phyloP scores from a whole-genome alignment of 1,284 basidiomycete genomes.

The Rugosomyces carneus region DNA sequence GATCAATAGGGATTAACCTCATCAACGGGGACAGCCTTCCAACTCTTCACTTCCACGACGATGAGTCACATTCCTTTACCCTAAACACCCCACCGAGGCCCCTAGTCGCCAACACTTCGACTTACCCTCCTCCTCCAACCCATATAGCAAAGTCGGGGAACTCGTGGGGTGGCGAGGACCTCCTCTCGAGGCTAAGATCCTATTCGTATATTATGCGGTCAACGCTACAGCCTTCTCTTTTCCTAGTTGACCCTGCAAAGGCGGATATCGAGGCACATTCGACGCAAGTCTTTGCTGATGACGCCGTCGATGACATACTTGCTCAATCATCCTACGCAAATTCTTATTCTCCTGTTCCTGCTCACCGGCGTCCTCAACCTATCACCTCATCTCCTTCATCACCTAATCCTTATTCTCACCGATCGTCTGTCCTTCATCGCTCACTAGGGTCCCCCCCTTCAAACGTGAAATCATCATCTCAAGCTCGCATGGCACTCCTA shows the following conservation, averaged over 20 bases:
- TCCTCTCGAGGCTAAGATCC: conserved; percentile 64
- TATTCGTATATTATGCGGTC: conserved; percentile 77
- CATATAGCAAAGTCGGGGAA: conserved; percentile 38
- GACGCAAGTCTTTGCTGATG: conserved; percentile 72
- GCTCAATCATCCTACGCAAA: conserved; percentile 69
- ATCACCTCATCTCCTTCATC: conserved; percentile 35
- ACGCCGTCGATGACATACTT: conserved; percentile 78
- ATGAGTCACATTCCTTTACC: conserved; percentile 80
- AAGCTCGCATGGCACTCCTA: conserved; percentile 70
- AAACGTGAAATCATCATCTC: conserved; percentile 46
- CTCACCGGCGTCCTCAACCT: conserved; percentile 68
- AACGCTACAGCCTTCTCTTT: conserved; percentile 75
- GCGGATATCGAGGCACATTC: conserved; percentile 88
- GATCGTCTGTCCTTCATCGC: conserved; percentile 74
- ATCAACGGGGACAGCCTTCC: conserved; percentile 87
- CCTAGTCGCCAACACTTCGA: conserved; percentile 31
- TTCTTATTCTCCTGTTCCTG: conserved; percentile 78
- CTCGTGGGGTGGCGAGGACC: conserved; percentile 83
- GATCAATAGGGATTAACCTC: conserved; percentile 77
- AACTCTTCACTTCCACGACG: conserved; percentile 93
- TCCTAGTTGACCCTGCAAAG: conserved; percentile 87
- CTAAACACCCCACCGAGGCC: conserved; percentile 39
- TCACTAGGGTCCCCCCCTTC: conserved; percentile 53
- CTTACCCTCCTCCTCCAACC: conserved; percentile 56
- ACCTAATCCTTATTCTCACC: conserved; percentile 54